Percentiles rank a stretch among this genome's conserved stretches.
phyloP scores from a whole-genome alignment of 768 basidiomycete genomes.

The Boletus barrowsii region DNA sequence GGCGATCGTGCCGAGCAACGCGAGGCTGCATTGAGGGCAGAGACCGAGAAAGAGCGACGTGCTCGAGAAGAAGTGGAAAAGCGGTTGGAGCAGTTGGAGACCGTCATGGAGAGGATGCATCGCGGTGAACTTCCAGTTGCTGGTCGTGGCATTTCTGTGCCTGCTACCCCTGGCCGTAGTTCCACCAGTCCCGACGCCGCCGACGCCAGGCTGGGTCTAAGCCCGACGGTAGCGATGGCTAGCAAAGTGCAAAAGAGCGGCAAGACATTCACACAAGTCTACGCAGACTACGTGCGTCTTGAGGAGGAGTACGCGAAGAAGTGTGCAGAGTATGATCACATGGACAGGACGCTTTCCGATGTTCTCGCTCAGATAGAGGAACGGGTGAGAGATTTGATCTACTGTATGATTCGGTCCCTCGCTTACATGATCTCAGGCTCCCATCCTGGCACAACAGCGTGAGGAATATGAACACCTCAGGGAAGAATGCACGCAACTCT shows the following conservation, averaged over 20 bases:
- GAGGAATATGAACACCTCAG: constrained; percentile 83
- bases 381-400: constrained; percentile 45
- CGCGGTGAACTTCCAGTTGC: constrained; percentile 68
- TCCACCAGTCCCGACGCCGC: constrained; percentile 39
- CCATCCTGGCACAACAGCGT: constrained; percentile 85
- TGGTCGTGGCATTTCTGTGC: constrained; percentile 36
- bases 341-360: constrained; percentile 76
- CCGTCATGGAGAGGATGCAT: constrained; percentile 67
- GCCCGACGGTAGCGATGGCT: constrained; percentile 86
- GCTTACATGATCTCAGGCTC: constrained; percentile 55
- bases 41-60: constrained; percentile 67
- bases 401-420: not conserved
- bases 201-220: constrained; percentile 66
- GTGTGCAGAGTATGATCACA: constrained; percentile 76
- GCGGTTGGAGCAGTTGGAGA: constrained; percentile 67
- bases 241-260: constrained; percentile 76
- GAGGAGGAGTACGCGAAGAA: constrained; percentile 80
- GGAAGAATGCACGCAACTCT: constrained; percentile 76
- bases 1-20: constrained; percentile 66
- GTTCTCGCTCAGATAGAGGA: constrained; percentile 91
- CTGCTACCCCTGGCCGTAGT: constrained; percentile 42
- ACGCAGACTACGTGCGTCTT: constrained; percentile 82
- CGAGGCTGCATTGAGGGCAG: constrained; percentile 64
- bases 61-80: constrained; percentile 71
- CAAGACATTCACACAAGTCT: constrained; percentile 92